Evolutionary conservation across 257 asterid species (phyloP), one percentile per base, ranked within the genome.

Genomic region (Salvia hispanica): DNA sequence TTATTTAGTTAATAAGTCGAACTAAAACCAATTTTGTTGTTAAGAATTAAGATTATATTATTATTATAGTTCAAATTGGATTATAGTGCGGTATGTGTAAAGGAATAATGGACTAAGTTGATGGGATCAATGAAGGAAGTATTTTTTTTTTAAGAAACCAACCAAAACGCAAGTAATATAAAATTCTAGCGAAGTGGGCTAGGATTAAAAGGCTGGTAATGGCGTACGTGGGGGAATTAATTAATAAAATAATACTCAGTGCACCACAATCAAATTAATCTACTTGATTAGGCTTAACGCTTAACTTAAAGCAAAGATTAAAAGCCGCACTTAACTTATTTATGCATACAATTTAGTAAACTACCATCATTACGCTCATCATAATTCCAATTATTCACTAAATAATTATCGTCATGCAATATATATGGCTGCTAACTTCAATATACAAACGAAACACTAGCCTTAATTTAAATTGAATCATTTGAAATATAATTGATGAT

Each of bases 221-320:
- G 70, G 76, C 36, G 64, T 45, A 34, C 57, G 61, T 72, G 82
- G 83, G 81, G 66, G 76, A 59, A 18, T 61, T 42, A 25, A 25
- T 25, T 25, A 25, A 21, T 34, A 2, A 4, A 2, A 69, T n/a
- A 53, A 53, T 57, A 21, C 31, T 63, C 71, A 58, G 86, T 83
- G 87, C 87, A 73, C 79, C 72, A 70, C 76, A 66, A 37, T 72
- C 47, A 77, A 70, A 56, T 25, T 25, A 25, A 25, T 74, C 46
- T 67, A 83, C 79, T 69, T 67, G 67, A 70, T 79, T 77, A 77
- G 67, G 42, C 71, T 34, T 59, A 36, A 25, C 31, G 42, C 71
- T 34, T 59, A 36, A 25, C 31, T 25, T 14, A 73, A 70, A 69
- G 77, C 69, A 74, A 75, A 71, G 76, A 75, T 79, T 58, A 62